Conservation (phyloP, 2,329 filamentous ascomycete species). For the Neopestalotiopsis clavispora region DNA sequence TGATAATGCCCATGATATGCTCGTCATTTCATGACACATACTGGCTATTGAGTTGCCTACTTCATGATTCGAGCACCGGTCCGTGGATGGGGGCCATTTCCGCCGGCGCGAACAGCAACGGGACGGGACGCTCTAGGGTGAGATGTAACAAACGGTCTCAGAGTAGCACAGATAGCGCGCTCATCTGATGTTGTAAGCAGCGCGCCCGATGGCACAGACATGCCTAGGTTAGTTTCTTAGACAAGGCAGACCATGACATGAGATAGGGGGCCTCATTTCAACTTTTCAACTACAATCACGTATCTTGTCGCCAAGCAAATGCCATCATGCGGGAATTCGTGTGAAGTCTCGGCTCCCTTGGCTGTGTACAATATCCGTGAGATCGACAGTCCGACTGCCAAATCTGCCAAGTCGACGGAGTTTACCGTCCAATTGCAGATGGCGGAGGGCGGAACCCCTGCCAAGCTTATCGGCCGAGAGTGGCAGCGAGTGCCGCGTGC, state of each 20-base stretch:
- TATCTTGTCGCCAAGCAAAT: not conserved
- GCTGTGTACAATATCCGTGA: not conserved
- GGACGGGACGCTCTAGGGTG: not conserved
- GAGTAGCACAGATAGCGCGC: not conserved
- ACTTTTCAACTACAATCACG: not conserved
- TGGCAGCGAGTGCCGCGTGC: not conserved
- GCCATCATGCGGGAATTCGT: not conserved
- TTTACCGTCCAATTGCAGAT: not conserved
- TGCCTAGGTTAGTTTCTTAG: no score
- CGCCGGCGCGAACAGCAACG: not conserved
- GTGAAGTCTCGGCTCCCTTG: not conserved
- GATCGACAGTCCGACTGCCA: not conserved
- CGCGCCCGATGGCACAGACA: not conserved
- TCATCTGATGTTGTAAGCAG: not conserved
- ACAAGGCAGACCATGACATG: not conserved
- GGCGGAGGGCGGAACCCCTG: not conserved
- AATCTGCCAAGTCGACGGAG: not conserved
- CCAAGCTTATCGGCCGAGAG: not conserved
- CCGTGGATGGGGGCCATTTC: not conserved
- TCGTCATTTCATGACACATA: not conserved
- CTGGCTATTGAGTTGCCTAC: not conserved
- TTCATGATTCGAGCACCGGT: not conserved
- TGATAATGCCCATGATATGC: not conserved
- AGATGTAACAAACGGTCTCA: not conserved
- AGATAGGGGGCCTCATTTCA: not conserved